Evolutionary conservation across 306 rosid species (phyloP).

Genomic region (Cicer arietinum): DNA sequence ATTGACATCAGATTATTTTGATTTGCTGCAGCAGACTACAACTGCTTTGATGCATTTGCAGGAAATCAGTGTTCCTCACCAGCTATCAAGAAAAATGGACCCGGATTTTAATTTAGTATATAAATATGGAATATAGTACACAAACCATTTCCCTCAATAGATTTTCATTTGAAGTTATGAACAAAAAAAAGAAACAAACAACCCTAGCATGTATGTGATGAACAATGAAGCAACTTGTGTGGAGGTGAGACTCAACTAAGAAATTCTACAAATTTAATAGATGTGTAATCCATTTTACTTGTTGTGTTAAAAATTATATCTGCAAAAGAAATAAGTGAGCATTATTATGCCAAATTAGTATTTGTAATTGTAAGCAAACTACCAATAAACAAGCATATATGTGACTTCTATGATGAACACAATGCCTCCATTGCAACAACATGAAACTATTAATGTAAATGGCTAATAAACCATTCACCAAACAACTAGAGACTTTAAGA

Average conservation of each 20-base stretch:
- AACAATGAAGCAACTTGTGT: constrained; percentile 54
- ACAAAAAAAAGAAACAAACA: constrained; percentile 14
- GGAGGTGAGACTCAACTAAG: constrained; percentile 44
- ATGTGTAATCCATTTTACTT: constrained; percentile 19
- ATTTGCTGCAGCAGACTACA: constrained; percentile 72
- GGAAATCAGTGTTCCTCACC: constrained; percentile 41
- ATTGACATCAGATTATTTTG: constrained; percentile 50
- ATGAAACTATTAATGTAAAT: too few relatives aligned
- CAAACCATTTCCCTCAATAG: constrained; percentile 37
- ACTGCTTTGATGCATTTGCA: constrained; percentile 53
- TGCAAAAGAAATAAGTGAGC: neutral
- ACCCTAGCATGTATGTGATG: constrained; percentile 50
- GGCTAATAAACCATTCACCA: neutral
- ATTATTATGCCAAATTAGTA: neutral
- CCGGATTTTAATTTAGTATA: constrained; percentile 47
- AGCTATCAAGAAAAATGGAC: constrained; percentile 53
- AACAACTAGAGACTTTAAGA: neutral
- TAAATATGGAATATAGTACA: constrained; percentile 44
- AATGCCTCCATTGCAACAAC: neutral
- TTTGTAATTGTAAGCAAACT: constrained; percentile 6
- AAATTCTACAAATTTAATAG: constrained; percentile 45
- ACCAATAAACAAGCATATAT: constrained; percentile 4
- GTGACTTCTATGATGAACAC: neutral
- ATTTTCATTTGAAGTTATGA: constrained; percentile 43
- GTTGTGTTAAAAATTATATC: constrained; percentile 8